Conservation (phyloP, 2,329 filamentous ascomycete genomes). For the Macroventuria anomochaeta region DNA sequence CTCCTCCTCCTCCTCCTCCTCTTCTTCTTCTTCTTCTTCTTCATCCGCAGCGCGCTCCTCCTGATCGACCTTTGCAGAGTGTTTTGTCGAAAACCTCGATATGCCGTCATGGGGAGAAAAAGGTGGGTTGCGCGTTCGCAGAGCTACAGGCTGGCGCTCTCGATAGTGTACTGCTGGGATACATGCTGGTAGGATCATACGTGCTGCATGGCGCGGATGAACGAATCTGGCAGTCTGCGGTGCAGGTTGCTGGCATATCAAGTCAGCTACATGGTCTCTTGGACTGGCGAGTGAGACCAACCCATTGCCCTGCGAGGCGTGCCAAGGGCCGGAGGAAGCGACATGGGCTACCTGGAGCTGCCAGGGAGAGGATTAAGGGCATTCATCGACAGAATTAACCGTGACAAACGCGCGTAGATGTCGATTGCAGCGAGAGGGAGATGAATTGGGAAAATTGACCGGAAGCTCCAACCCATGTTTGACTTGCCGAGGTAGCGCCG, state of each 20-base stretch:
- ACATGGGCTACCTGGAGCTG: slow-evolving; percentile 41
- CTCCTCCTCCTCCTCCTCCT: neutral
- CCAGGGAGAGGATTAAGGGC: slow-evolving; percentile 42
- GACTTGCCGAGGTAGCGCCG: slow-evolving; percentile 6
- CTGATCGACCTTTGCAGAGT: neutral
- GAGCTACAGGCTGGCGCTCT: neutral
- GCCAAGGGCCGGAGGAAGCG: slow-evolving; percentile 27
- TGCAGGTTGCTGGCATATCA: slow-evolving; percentile 11
- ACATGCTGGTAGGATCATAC: neutral
- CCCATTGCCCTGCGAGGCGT: slow-evolving; percentile 23
- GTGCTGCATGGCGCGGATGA: neutral
- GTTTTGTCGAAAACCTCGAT: neutral
- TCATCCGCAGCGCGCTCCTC: neutral
- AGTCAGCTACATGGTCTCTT: slow-evolving; percentile 12
- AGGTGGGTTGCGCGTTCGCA: neutral
- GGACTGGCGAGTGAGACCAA: slow-evolving; percentile 12
- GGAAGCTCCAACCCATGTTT: neutral
- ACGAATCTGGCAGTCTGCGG: neutral
- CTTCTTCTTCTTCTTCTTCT: neutral
- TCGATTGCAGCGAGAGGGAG: slow-evolving; percentile 22
- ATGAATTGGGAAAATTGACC: slow-evolving; percentile 18
- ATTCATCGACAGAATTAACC: slow-evolving; percentile 44
- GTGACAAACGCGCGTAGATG: slow-evolving; percentile 19
- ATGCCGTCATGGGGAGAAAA: neutral
- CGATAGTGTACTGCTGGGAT: neutral